Evolutionary conservation across 2,329 filamentous ascomycete genomes (phyloP).

Genomic region (Cladosporium sp.): DNA sequence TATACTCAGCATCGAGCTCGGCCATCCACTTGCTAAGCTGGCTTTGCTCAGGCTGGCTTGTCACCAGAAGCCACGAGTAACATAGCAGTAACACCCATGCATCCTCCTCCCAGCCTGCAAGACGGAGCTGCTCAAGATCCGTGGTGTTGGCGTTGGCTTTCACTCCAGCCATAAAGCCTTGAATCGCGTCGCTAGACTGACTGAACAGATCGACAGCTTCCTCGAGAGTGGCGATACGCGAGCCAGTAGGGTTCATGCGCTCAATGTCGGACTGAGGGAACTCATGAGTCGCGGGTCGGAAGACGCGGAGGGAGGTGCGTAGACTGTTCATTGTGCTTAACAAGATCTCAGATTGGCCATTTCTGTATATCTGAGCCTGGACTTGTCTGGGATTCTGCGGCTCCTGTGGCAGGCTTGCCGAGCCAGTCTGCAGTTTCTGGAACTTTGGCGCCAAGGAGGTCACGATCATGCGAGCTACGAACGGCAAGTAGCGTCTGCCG

Average conservation of each 20-base stretch:
- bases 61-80: conserved; percentile 46
- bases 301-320: conserved; percentile 23
- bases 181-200: conserved; percentile 7
- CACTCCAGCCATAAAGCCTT: conserved; percentile 30
- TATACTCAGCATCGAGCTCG: conserved; percentile 4
- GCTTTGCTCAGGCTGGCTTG: conserved; percentile 42
- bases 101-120: conserved; percentile 35
- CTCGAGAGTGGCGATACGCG: conserved; percentile 7
- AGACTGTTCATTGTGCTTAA: conserved; percentile 25
- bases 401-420: conserved; percentile 20
- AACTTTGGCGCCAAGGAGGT: conserved; percentile 31
- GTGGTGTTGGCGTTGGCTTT: conserved; percentile 26
- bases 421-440: conserved; percentile 26
- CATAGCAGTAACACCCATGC: conserved; percentile 33
- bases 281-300: neutral
- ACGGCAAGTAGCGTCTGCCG: conserved; percentile 29
- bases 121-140: conserved; percentile 27
- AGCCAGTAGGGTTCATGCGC: conserved; percentile 10
- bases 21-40: conserved; percentile 3
- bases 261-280: neutral
- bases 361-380: conserved; percentile 41
- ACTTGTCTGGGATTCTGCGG: conserved; percentile 37
- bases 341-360: conserved; percentile 36
- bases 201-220: conserved; percentile 2
- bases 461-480: conserved; percentile 33